Evolutionary conservation across 1,139 yeast species (phyloP), one percentile per base, ranked within the genome.

Genomic region (Yamadazyma friedrichii): DNA sequence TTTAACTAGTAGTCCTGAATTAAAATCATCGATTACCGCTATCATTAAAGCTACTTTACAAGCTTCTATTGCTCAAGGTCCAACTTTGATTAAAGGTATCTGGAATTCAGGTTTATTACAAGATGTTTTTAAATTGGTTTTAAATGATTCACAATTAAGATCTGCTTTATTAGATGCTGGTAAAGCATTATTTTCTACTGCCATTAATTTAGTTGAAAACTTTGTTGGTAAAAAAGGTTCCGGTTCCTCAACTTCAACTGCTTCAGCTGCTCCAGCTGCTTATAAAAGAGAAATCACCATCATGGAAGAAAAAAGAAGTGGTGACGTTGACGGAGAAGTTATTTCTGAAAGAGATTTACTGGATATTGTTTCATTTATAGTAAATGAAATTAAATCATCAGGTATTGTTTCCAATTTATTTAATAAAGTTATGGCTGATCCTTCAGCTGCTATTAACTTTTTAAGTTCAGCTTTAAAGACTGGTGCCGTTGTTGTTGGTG

Each of bases 61-160:
- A 48, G 62, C 66, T 40, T 67, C 68, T 38, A 41, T 70, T 49
- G 69, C 65, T 36, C 65, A 69, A 49, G 77, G 70, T 46, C 74
- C 76, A 42, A 60, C 70, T 42, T 70, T 72, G 54, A 56, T 72
- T 49, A 54, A 58, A 47, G 76, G 75, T 45, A 51, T 72, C 47
- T 70, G 66, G 68, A 58, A 69, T 54, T 70, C 77, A 36, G 76
- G 76, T 47, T 63, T 70, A 49, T 45, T 72, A 42, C 60, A 60
- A 42, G 59, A 59, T 36, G 51, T 70, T 41, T 68, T 69, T 59
- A 55, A 50, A 47, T 59, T 54, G 43, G 49, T 71, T 40, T 48
- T 64, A 40, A 62, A 67, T 53, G 72, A 68, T 54, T 15, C 56
- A 35, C 58, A 56, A 33, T 69, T 71, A 54, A 63, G 62, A 53